A percentile compares a stretch with the other conserved stretches of the same genome.
Evolutionary conservation across 495 filamentous ascomycete species (phyloP).

Genomic region (Parathielavia appendiculata): DNA sequence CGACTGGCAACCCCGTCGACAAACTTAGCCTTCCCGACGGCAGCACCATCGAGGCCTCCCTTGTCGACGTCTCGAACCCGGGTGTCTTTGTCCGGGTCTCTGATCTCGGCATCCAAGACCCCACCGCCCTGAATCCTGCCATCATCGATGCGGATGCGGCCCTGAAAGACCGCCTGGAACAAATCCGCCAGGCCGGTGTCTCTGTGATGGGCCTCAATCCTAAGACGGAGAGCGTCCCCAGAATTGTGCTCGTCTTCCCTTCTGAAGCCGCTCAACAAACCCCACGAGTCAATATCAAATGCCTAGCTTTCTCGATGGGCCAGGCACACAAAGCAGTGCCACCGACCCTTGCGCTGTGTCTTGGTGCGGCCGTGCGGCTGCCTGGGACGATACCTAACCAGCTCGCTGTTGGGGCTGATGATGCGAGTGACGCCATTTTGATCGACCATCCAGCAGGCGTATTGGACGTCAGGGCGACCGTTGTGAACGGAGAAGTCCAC

Average conservation of each 20-base stretch:
- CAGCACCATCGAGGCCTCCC: slow-evolving; percentile 44
- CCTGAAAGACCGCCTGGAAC: slow-evolving; percentile 52
- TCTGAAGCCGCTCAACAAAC: slow-evolving; percentile 21
- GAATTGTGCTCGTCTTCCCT: slow-evolving; percentile 57
- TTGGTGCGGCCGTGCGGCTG: slow-evolving; percentile 54
- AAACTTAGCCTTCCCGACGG: slow-evolving; percentile 48
- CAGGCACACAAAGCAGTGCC: slow-evolving; percentile 63
- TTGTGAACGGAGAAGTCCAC: slow-evolving; percentile 37
- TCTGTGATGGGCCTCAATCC: slow-evolving; percentile 58
- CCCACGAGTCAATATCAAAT: slow-evolving; percentile 40
- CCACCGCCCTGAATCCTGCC: slow-evolving; percentile 48
- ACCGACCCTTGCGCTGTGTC: slow-evolving; percentile 55
- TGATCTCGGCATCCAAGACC: slow-evolving; percentile 43
- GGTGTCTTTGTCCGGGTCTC: slow-evolving; percentile 56
- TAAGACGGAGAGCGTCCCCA: slow-evolving; percentile 57
- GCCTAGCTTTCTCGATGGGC: slow-evolving; percentile 46
- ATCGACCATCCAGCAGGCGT: slow-evolving; percentile 60
- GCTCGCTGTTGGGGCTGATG: slow-evolving; percentile 23
- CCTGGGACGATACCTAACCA: slow-evolving; percentile 45
- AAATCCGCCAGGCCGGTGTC: slow-evolving; percentile 56
- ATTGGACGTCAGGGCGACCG: slow-evolving; percentile 50
- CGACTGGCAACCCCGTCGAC: slow-evolving; percentile 57
- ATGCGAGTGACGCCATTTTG: slow-evolving; percentile 36
- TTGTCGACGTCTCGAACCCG: slow-evolving; percentile 61
- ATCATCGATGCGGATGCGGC: slow-evolving; percentile 44